Percentiles rank a stretch among this genome's conserved stretches.
phyloP scores from a whole-genome alignment of 192 early-diverging fungal genomes.

The Pecoramyces ruminantium region DNA sequence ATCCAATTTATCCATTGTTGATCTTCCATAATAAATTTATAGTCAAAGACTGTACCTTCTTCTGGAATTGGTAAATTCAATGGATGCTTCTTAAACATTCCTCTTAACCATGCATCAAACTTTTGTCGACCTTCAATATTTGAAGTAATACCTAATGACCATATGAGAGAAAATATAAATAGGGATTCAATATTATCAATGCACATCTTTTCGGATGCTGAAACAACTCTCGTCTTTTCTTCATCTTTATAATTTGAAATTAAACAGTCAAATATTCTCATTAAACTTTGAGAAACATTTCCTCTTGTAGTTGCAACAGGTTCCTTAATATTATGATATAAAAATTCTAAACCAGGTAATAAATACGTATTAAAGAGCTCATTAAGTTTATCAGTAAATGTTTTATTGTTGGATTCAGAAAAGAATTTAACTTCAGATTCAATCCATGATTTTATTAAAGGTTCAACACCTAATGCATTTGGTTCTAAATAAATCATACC shows the following conservation, averaged over 20 bases:
- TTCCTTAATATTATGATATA: slow-evolving; percentile 26
- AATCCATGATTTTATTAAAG: slow-evolving; percentile 33
- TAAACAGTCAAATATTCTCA: slow-evolving; percentile 34
- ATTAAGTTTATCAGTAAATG: background rate
- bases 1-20: background rate
- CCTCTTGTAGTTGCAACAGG: slow-evolving; percentile 26
- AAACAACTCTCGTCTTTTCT: slow-evolving; percentile 5
- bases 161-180: slow-evolving; percentile 29
- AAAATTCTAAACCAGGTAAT: slow-evolving; percentile 17
- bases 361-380: slow-evolving; percentile 23
- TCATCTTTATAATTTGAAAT: slow-evolving; percentile 14
- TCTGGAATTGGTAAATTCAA: slow-evolving; percentile 18
- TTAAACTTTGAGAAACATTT: slow-evolving; percentile 23
- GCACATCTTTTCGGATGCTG: background rate
- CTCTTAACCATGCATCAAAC: slow-evolving; percentile 16
- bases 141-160: slow-evolving; percentile 28
- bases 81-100: slow-evolving; percentile 9
- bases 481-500: slow-evolving; percentile 50
- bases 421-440: slow-evolving; percentile 15
- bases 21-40: slow-evolving; percentile 18
- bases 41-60: slow-evolving; percentile 32
- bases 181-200: slow-evolving; percentile 11
- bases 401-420: slow-evolving; percentile 11
- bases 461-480: slow-evolving; percentile 24
- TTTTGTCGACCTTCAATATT: slow-evolving; percentile 23